Base-by-base conservation (phyloP, 352 stramenopile genomes). In the Phytophthora pinifolia region DNA sequence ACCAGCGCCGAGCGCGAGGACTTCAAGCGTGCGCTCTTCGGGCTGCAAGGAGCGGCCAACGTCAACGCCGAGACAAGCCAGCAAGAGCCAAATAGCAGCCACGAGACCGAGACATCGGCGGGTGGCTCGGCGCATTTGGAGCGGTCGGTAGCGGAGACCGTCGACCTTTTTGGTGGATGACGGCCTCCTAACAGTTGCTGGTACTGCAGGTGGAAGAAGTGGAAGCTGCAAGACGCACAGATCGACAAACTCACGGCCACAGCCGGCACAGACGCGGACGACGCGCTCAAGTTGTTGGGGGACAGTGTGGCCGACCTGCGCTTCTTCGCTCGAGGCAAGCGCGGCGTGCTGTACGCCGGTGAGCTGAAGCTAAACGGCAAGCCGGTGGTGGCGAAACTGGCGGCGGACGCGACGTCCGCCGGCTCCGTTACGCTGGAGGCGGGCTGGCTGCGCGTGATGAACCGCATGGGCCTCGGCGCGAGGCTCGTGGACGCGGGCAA, bases 281-380 rank as follows among this genome's bases (percentile, higher is more conserved):
- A 60, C 6, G 57, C 63, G 22, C 47, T 75, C 9, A 58, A 52
- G 3, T 25, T 51, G 5, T 36, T 81, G 9, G 42, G 65, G 32
- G 34, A 32, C 14, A 65, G 45, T 38, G 63, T 79, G 17, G 29
- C 36, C 10, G 66, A 74, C 17, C 34, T 83, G 38, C 65, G 56
- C 38, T 89, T 89, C 67, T 89, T 89, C 48, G 76, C 79, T 13
- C 66, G 79, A 4, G 79, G 79, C 29, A 89, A 89, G 44, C 79
- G 79, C 13, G 79, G 76, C 17, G 72, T 89, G 8, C 34, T 89
- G 17, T 87, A 84, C 34, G 65, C 72, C 1, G 78, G 70, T 13
- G 52, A 76, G 48, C 35, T 73, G 34, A 49, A 53, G 8, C 52
- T 18, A 4, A 57, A 27, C 3, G 36, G 46, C 9, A 15, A 27